Evolutionary conservation across 164 flowering plant species (phyloP), one percentile per base, ranked within the genome.

Genomic region (Echeveria elegans): DNA sequence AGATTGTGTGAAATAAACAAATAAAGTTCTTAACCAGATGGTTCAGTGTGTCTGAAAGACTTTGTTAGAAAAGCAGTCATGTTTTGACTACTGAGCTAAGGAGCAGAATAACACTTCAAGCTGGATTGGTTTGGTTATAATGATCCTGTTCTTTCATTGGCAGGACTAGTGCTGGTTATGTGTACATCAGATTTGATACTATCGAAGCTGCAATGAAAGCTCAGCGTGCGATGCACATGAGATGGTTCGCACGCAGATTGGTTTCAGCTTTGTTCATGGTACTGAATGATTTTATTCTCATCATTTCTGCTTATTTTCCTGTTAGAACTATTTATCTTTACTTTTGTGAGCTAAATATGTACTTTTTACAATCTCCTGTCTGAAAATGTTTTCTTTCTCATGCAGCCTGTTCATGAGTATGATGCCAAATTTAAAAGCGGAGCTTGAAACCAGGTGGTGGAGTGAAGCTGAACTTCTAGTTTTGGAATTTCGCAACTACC

Each of bases 191-290:
- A 75, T 92, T 89, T 75, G 95, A 89, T 32, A 75, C 75, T n/a
- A 82, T 82, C 58, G 84, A 86, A 66, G 92, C 83, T 61, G 85
- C 96, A 56, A 61, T 72, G 19, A 72, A 74, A 58, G 88, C 88
- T 71, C 96, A 92, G 68, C 85, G 80, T 36, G 87, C 89, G 61
- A 87, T 89, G 89, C 91, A 92, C 70, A 69, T 77, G 78, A 81
- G 98, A 76, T 92, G 96, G 96, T 92, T 85, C 83, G 96, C 96
- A 28, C 80, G 88, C 18, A 84, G 85, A 73, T 65, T 74, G 76
- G 88, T 92, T 66, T 82, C 91, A 16, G 98, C 96, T 19, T 45
- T 82, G n/a, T 92, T 82, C 70, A 80, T 92, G 96, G 98, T 92
- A 86, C 4, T 24, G 4, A 37, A 38, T n/a, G 6, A 14, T 18